Evolutionary conservation across 176 grass and related monocot species (phyloP).

Genomic region (Coix lacrymajobi): DNA sequence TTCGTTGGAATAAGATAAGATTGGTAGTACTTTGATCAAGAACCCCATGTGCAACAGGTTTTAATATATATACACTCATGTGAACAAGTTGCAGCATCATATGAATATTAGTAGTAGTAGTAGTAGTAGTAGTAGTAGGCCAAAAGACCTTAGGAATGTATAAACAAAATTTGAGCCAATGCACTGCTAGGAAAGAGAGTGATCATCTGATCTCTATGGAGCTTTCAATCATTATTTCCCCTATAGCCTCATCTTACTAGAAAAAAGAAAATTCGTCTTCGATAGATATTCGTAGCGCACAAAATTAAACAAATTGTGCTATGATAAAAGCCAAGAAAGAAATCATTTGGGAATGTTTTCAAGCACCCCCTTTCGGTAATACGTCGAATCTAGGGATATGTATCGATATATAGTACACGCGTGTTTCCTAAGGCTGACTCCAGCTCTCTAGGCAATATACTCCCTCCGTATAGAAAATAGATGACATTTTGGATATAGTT

Average conservation of each 20-base stretch:
- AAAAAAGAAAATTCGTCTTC: not conserved
- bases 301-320: not conserved
- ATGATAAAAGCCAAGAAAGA: not conserved
- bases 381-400: too few species aligned
- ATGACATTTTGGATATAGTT: too few species aligned
- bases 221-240: not conserved
- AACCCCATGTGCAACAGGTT: not conserved
- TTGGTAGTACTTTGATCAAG: not conserved
- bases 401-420: too few species aligned
- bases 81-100: not conserved
- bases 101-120: too few species aligned
- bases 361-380: too few species aligned
- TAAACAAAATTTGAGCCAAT: not conserved
- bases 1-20: not conserved
- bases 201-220: not conserved
- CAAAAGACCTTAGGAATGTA: not conserved
- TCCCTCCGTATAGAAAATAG: too few species aligned
- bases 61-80: not conserved
- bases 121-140: not conserved
- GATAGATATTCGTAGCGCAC: not conserved
- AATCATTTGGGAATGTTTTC: too few species aligned
- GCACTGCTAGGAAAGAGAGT: not conserved
- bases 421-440: too few species aligned
- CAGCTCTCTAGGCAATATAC: too few species aligned
- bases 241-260: not conserved